Evolutionary conservation across 192 early-diverging fungal genomes (phyloP), one percentile per base, ranked within the genome.

Genomic region (Podila clonocystis): DNA sequence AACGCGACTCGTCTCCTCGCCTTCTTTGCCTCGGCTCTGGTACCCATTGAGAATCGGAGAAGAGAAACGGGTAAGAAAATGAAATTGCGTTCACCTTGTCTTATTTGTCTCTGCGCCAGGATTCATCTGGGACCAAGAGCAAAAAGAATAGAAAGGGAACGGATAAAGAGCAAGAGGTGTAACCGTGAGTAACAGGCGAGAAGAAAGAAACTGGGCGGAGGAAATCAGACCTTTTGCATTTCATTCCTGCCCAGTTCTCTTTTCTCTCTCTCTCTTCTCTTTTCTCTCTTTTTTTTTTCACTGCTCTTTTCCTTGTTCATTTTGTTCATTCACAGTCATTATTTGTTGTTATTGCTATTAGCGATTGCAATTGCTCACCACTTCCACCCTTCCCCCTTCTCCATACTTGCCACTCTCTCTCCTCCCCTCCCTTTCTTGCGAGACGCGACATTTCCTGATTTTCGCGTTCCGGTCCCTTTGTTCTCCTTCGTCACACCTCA

Each of bases 401-500:
- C 30, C 58, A 11, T 26, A 38, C 67, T n/a, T 9, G 31, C 9
- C 20, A 29, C 11, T 15, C 22, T 26, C 22, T 26, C 29, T 30
- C 65, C 24, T 22, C 29, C 24, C 57, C 28, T 17, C 38, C 58
- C 52, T 58, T 36, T 13, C 52, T 36, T 20, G 22, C 41, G 41
- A 12, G 41, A 45, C 41, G 41, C 41, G 41, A 45, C 58, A 36
- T 58, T 69, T 38, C 5, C 62, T 58, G 33, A 57, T 59, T 70
- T 70, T 20, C 61, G 33, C 33, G 45, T 26, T 70, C 60, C 62
- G 57, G 36, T 45, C 34, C 57, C 62, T 61, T 31, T 22, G 19
- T 45, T 17, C 41, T 13, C 41, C 41, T 45, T 45, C 41, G 15
- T 3, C 41, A 45, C 41, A 45, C 41, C 12, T 45, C 15, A 45